These are phyloP conservation scores for Bocquillonia castaneifolia DNA, from an alignment of 441 rosid species.

Conservation along the genomic window DNA sequence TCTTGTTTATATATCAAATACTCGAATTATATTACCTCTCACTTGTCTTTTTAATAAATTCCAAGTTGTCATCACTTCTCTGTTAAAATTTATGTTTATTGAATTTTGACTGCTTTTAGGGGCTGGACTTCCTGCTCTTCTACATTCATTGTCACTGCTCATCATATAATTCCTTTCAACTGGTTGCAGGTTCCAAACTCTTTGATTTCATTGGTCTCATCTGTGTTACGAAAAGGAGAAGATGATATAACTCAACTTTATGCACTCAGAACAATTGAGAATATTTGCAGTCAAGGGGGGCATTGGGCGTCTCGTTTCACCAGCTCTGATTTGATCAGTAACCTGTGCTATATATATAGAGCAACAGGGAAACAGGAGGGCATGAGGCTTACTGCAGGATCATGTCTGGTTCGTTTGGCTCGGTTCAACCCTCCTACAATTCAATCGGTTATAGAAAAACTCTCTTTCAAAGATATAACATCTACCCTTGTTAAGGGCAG, in stretches of 20 bases:
- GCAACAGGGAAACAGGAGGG: constrained; percentile 91
- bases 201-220: constrained; percentile 79
- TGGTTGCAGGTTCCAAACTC: constrained; percentile 78
- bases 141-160: not conserved
- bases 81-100: not conserved
- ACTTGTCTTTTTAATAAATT: not conserved
- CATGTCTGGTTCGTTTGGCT: constrained; percentile 91
- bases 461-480: constrained; percentile 71
- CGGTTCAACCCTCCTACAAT: constrained; percentile 79
- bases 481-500: constrained; percentile 76
- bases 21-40: not conserved
- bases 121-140: constrained; percentile 13
- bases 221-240: constrained; percentile 90
- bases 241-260: constrained; percentile 94
- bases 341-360: constrained; percentile 78
- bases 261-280: constrained; percentile 89
- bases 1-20: constrained; percentile 5
- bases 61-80: not conserved
- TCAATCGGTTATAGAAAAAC: constrained; percentile 67
- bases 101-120: no score
- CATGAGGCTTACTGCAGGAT: constrained; percentile 92
- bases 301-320: constrained; percentile 82
- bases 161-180: constrained; percentile 16
- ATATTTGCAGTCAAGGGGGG: constrained; percentile 89
- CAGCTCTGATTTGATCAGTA: constrained; percentile 82